Base-by-base conservation (phyloP, 1,284 basidiomycete species). In the Ustilago loliicola region DNA sequence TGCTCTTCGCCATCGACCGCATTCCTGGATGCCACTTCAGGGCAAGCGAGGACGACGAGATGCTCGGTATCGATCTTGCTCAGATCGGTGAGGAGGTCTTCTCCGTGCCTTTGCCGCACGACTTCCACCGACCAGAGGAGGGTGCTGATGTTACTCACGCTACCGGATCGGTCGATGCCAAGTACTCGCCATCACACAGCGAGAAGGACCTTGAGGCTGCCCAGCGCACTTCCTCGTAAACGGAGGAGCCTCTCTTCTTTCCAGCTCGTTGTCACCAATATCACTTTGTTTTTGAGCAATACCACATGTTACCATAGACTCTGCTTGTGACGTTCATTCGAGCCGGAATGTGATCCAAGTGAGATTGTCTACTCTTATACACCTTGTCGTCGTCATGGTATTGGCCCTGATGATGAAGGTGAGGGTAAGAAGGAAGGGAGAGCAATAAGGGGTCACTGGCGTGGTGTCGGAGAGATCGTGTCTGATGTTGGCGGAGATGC, bases 1-100 rank as follows among this genome's bases (percentile, higher is more conserved):
- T 98, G 86, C 90, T 94, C 62, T 95, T 95, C 92, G 88, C 91
- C 82, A 93, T 98, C 91, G 95, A 98, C 89, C 94, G 89, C 87
- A 93, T 97, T 82, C 96, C 96, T 2, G 92, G 91, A 74, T 89
- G 94, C 72, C 89, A 92, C 62, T 90, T 99, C 54, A 92, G 95
- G 68, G 90, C 90, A 21, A 88, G 88, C 34, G 95, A 96, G 80
- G 93, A 95, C 77, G 91, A 91, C 34, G 96, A 98, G 89, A 92
- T 95, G 71, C 88, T 98, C 67, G 96, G 96, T 74, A 92, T 97
- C 74, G 96, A 98, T 86, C 94, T 97, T 83, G 91, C 92, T 15
- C 93, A 96, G 88, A 92, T 97, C 89, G 96, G 96, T 82, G 96
- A 98, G 72, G 81, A 83, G 70, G 73, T 76, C 15, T 60, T 66